These are phyloP conservation scores for Ogataea thermomethanolica DNA, from an alignment of 805 yeast genomes.

Conservation along the genomic window DNA sequence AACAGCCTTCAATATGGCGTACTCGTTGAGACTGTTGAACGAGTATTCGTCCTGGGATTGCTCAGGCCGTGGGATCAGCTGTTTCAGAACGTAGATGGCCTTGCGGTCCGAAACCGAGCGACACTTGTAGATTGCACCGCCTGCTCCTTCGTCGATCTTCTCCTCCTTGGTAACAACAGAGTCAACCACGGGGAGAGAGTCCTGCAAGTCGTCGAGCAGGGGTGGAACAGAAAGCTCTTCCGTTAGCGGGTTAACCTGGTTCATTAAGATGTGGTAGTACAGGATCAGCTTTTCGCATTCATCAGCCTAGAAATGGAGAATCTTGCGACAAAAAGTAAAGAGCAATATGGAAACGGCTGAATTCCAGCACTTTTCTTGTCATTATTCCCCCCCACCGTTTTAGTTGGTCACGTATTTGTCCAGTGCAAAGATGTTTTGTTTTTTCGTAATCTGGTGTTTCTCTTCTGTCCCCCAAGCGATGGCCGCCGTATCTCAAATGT, in stretches of 20 bases:
- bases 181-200: slow-evolving; percentile 10
- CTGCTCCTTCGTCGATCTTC: slow-evolving; percentile 30
- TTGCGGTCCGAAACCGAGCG: slow-evolving; percentile 6
- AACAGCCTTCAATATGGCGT: slow-evolving; percentile 19
- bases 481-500: slow-evolving; percentile 3
- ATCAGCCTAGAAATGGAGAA: no score
- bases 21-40: slow-evolving; percentile 29
- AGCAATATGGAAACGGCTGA: no score
- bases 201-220: neutral
- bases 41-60: slow-evolving; percentile 9
- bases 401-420: neutral
- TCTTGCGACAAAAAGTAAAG: no score
- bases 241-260: neutral
- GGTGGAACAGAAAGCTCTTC: neutral
- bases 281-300: no score
- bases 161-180: slow-evolving; percentile 15
- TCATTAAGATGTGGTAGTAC: neutral
- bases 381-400: no score
- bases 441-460: neutral
- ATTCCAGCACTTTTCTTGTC: no score
- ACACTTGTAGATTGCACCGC: slow-evolving; percentile 28
- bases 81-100: slow-evolving; percentile 15
- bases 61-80: slow-evolving; percentile 7
- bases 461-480: slow-evolving; percentile 3
- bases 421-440: slow-evolving; percentile 6